Base-by-base conservation (phyloP, 2,329 filamentous ascomycete genomes). In the Epicoccum sorghinum region DNA sequence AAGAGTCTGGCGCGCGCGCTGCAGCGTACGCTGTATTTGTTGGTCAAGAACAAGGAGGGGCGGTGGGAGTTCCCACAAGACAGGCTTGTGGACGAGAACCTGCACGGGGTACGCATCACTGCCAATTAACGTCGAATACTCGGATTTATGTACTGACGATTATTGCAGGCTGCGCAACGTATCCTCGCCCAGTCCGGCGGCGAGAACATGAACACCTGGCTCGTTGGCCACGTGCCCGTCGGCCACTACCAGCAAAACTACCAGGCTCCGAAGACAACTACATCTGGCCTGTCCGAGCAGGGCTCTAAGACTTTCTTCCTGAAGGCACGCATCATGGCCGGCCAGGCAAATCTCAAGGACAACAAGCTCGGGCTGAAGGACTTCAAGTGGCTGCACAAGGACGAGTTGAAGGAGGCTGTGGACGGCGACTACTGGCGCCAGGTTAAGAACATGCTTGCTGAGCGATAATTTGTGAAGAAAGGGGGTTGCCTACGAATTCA, bases 171-270 rank as follows among this genome's bases (percentile, higher is more conserved):
- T 39, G 92, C 93, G 33, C 85, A 91, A 71, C 85, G 92, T 56
- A 86, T 92, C 49, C 82, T 98, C 23, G 81, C 88, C 47, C 83
- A 90, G 67, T 82, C 91, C 3, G 92, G 89, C 8, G 95, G 95
- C 54, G 79, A 90, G 57, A 96, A 99, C 82, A 98, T 99, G 93
- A 98, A 98, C 80, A 97, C 92, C 50, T 99, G 95, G 93, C 86
- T 98, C 65, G 90, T 99, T 46, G 93, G 92, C 57, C 92, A 92
- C 67, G 89, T 89, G 54, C 95, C 95, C 9, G 84, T 97, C 54
- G 93, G 93, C 24, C 89, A 97, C 77, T 78, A 89, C 69, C 81
- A 90, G 62, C 79, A 79, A 57, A 78, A 85, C 59, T 82, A 80
- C 82, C 82, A 64, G 74, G 70, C 61, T 29, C 45, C 61, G 4